A percentile compares a stretch with the other conserved stretches of the same genome.
Conservation (phyloP, 345 rosid species). For the Acer campestre region DNA sequence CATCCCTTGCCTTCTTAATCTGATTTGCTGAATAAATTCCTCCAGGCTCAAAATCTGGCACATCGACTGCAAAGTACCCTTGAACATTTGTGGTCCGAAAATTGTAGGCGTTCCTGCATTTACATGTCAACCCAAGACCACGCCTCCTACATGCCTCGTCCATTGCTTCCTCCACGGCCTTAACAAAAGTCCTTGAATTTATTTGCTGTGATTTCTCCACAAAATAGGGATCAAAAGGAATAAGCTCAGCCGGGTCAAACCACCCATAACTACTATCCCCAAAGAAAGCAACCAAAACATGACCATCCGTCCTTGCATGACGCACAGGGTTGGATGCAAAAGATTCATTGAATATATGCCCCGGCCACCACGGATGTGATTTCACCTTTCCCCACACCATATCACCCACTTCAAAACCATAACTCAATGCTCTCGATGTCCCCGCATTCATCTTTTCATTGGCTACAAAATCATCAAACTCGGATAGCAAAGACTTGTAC, state of each 20-base stretch:
- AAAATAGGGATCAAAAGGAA: conserved; percentile 69
- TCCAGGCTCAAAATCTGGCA: conserved; percentile 78
- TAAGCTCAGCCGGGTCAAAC: conserved; percentile 98
- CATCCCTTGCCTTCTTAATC: conserved; percentile 72
- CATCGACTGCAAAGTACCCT: conserved; percentile 86
- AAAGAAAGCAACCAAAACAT: conserved; percentile 91
- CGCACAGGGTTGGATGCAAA: conserved; percentile 84
- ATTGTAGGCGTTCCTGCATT: conserved; percentile 74
- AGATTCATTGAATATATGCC: conserved; percentile 90
- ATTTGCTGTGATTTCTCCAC: conserved; percentile 75
- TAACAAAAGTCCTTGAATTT: conserved; percentile 64
- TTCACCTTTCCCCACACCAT: conserved; percentile 99
- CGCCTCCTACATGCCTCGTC: conserved; percentile 85
- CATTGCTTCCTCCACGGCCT: conserved; percentile 92
- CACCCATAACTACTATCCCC: conserved; percentile 99
- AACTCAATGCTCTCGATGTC: conserved; percentile 70
- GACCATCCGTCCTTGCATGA: conserved; percentile 77
- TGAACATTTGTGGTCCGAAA: conserved; percentile 63
- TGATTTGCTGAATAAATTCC: conserved; percentile 70
- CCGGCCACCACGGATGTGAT: conserved; percentile 99
- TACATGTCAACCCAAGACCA: conserved; percentile 85
- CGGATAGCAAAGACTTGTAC: conserved; percentile 68
- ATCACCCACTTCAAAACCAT: conserved; percentile 90
- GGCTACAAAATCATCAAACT: conserved; percentile 91
- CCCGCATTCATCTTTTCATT: conserved; percentile 70